A percentile compares a stretch with the other conserved stretches of the same genome.
phyloP scores from a whole-genome alignment of 2,329 filamentous ascomycete genomes.

The Fonsecaea pedrosoi region DNA sequence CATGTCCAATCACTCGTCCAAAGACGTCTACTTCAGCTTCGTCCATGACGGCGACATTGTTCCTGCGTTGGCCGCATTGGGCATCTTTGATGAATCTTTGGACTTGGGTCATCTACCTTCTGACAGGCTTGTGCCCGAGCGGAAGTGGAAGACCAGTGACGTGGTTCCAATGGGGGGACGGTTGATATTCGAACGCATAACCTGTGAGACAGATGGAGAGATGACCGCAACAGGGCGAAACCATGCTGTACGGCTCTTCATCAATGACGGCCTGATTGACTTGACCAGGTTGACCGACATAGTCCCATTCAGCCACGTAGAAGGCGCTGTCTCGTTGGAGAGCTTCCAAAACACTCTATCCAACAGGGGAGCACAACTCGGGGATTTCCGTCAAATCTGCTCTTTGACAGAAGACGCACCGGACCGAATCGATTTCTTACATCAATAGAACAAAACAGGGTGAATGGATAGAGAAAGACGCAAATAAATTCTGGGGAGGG shows the following conservation, averaged over 20 bases:
- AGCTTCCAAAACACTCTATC: conserved; percentile 53
- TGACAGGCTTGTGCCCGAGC: conserved; percentile 51
- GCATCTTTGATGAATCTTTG: conserved; percentile 55
- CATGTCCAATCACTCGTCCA: conserved; percentile 51
- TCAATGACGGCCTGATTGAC: conserved; percentile 63
- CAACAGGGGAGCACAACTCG: conserved; percentile 51
- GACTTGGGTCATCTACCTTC: conserved; percentile 54
- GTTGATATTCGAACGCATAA: conserved; percentile 61
- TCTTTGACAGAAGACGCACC: conserved; percentile 51
- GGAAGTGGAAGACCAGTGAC: conserved; percentile 63
- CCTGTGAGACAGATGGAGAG: conserved; percentile 45
- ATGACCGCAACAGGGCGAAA: conserved; percentile 13
- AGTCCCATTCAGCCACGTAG: conserved; percentile 39
- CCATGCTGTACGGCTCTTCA: conserved; percentile 59
- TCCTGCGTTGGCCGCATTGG: conserved; percentile 57
- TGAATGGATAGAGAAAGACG: not conserved
- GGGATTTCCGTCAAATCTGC: conserved; percentile 58
- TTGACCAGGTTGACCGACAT: conserved; percentile 44
- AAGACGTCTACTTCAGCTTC: conserved; percentile 62
- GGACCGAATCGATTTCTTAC: conserved; percentile 57
- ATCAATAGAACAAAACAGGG: conserved; percentile 46
- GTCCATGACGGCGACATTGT: conserved; percentile 67
- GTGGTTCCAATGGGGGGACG: conserved; percentile 65
- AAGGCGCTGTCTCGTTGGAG: conserved; percentile 53
- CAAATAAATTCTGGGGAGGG: not conserved